A percentile compares a stretch with the other conserved stretches of the same genome.
These are phyloP conservation scores for Hyphodiscus sp. DNA, from an alignment of 2,329 filamentous ascomycete genomes.

Conservation along the genomic window DNA sequence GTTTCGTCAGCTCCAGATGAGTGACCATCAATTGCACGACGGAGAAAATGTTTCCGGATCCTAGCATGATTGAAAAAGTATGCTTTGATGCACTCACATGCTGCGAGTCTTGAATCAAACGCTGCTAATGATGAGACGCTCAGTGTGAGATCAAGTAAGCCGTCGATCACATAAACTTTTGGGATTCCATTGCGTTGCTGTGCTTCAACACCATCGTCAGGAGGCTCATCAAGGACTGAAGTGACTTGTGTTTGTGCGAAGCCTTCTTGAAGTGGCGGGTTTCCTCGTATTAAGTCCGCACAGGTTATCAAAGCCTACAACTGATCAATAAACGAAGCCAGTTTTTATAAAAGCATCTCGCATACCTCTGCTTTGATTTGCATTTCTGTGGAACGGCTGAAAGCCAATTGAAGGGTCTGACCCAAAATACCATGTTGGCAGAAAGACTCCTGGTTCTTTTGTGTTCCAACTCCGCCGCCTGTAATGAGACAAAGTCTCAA, in stretches of 20 bases:
- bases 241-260: conserved; percentile 83
- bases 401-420: conserved; percentile 75
- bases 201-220: conserved; percentile 33
- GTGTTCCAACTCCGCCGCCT: conserved; percentile 78
- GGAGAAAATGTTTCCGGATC: conserved; percentile 79
- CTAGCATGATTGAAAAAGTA: conserved; percentile 80
- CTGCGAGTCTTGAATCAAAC: conserved; percentile 77
- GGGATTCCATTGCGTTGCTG: conserved; percentile 43
- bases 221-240: conserved; percentile 43
- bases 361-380: conserved; percentile 74
- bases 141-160: conserved; percentile 75
- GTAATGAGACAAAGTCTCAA: conserved; percentile 77
- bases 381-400: conserved; percentile 63
- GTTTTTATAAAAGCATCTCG: not conserved
- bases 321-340: conserved; percentile 11
- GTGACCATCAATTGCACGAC: conserved; percentile 84
- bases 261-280: conserved; percentile 71
- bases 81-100: conserved; percentile 85
- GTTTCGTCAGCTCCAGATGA: conserved; percentile 70
- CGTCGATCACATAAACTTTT: conserved; percentile 87
- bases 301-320: conserved; percentile 71
- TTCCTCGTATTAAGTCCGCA: conserved; percentile 81
- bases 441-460: conserved; percentile 78
- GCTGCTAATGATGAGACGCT: conserved; percentile 58
- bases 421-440: conserved; percentile 76